Evolutionary conservation across 2,329 filamentous ascomycete genomes (phyloP), one percentile per base, ranked within the genome.

Genomic region (Sphaerostilbella broomeana): DNA sequence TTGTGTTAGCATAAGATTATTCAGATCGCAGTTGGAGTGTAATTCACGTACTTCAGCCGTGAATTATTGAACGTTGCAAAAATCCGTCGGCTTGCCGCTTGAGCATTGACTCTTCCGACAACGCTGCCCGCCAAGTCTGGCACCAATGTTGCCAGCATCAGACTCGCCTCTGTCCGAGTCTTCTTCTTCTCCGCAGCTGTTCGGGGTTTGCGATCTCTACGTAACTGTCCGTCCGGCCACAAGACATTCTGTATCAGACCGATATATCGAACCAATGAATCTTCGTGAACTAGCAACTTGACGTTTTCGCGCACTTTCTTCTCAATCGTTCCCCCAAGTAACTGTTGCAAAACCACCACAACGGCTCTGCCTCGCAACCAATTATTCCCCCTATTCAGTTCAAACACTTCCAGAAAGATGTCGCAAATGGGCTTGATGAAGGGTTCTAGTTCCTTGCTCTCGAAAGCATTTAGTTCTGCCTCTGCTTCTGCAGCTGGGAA

Each of bases 381-480:
- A 61, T 94, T 97, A 62, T 94, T 95, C 27, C 90, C 89, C 45
- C 84, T 81, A 60, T 95, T 94, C 26, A 98, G 74, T 56, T 95
- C 89, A 56, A 98, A 98, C 0, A 88, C 78, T 58, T 98, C 92
- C 12, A 98, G 75, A 63, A 98, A 98, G 44, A 98, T 81, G 60
- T 98, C 92, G 62, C 89, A 95, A 46, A 98, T 95, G 4, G 92
- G 94, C 59, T 95, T 98, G 53, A 98, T 92, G 55, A 98, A 97
- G 1, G 92, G 92, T 56, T 94, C 88, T 2, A 88, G 71, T 52
- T 95, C 87, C 53, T 81, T 82, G 56, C 86, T 82, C 62, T 97
- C 90, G 54, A 94, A 97, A 0, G 90, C 90, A 42, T 89, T 86
- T 34, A 98, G 69, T 61, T 97, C 92, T 0, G 90, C 90, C 62